phyloP scores from a whole-genome alignment of 805 yeast species.

The Kuraishia molischiana region DNA sequence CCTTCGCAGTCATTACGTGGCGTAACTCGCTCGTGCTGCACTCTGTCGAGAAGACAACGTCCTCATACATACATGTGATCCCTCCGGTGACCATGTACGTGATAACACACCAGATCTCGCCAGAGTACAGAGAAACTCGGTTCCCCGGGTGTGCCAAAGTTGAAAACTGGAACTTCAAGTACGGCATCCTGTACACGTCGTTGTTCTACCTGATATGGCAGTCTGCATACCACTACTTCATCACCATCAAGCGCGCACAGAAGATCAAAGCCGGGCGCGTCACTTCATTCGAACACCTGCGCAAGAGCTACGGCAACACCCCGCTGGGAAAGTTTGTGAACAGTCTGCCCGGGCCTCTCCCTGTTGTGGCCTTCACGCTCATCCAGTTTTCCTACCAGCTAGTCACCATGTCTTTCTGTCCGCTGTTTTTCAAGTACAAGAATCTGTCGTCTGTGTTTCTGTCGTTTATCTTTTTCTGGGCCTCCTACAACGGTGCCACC shows the following conservation, averaged over 20 bases:
- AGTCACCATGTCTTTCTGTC: slow-evolving; percentile 79
- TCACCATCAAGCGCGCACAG: slow-evolving; percentile 69
- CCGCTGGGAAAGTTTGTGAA: slow-evolving; percentile 71
- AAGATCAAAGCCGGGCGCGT: slow-evolving; percentile 79
- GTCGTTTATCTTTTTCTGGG: slow-evolving; percentile 61
- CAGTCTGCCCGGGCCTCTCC: slow-evolving; percentile 72
- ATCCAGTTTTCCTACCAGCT: slow-evolving; percentile 86
- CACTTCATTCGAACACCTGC: slow-evolving; percentile 79
- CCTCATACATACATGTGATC: slow-evolving; percentile 81
- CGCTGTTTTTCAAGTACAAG: slow-evolving; percentile 74
- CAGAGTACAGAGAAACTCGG: slow-evolving; percentile 37
- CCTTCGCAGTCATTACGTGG: slow-evolving; percentile 96
- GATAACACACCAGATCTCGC: slow-evolving; percentile 66
- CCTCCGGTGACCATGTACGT: slow-evolving; percentile 87
- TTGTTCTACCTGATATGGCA: slow-evolving; percentile 87
- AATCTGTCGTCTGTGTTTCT: slow-evolving; percentile 60
- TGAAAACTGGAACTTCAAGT: slow-evolving; percentile 60
- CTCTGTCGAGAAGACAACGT: slow-evolving; percentile 85
- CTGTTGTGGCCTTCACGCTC: slow-evolving; percentile 77
- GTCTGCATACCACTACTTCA: slow-evolving; percentile 79
- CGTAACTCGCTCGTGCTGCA: slow-evolving; percentile 88
- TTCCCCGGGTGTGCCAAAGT: slow-evolving; percentile 76
- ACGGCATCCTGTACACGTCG: slow-evolving; percentile 72
- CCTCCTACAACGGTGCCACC: slow-evolving; percentile 91
- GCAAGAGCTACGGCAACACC: slow-evolving; percentile 57